Base-by-base conservation (phyloP, 345 rosid genomes). In the Noccaea bulbosa region DNA sequence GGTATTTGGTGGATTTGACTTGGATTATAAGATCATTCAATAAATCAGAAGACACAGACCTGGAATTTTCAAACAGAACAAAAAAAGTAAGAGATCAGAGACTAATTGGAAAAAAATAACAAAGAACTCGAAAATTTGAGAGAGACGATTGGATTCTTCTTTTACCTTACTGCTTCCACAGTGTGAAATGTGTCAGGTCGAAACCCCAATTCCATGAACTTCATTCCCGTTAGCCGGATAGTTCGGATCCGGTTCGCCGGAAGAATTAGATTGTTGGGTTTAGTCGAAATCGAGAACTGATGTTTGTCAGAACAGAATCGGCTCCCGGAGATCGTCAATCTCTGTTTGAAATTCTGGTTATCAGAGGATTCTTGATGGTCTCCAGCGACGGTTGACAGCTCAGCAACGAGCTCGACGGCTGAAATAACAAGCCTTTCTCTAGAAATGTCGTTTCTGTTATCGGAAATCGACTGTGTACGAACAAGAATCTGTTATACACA, bases 171-270 rank as follows among this genome's bases (percentile, higher is more conserved):
- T 35, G 94, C 87, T 60, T 91, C 97, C 4, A 82, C 77, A 38
- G 97, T 81, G 81, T 87, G 83, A 86, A 93, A 93, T 71, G 92
- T 89, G 66, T 89, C 97, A 3, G 94, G 97, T 69, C 96, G 86
- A 54, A 86, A 87, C 66, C 98, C 98, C 30, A 93, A 87, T 71
- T 91, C 90, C 97, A 93, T 93, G 65, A 86, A 91, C 88, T 93
- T 93, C 98, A 93, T 93, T 81, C 65, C 77, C 65, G 65, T 63
- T 41, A 14, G 14, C 77, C 33, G 59, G 67, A 27, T 4, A 48
- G 57, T 2, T 65, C 12, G 9, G 52, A 40, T 48, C 50, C 65
- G 56, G 67, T 57, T 65, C 5, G 37, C 65, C 66, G 77, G 66
- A 41, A 52, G 44, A 52, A 27, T 11, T 1, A 14, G 30, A 24